Evolutionary conservation across 306 rosid genomes (phyloP), one percentile per base, ranked within the genome.

Genomic region (Canavalia gladiata): DNA sequence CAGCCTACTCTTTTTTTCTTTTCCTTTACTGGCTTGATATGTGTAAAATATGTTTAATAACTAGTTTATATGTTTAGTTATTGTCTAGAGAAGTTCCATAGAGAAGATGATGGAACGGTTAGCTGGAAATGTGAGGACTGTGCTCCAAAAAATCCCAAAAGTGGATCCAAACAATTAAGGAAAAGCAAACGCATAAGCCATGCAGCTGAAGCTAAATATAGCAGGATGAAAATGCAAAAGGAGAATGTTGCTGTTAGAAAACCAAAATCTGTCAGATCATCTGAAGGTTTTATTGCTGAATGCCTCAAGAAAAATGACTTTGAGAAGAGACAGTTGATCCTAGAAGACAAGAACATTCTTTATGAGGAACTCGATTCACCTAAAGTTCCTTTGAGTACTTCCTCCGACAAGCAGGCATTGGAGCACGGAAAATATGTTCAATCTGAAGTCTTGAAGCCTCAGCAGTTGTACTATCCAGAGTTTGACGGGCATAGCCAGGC

Each of bases 61-160:
- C 7, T 74, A 59, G 63, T 62, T 81, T 12, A 64, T 64, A 7
- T 31, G 4, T 51, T 59, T 65, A 82, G 88, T 60, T 86, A 86
- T 78, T 86, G 86, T 68, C 13, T 43, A 3, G 64, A 46, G 3
- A 58, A 82, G 51, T 41, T 74, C 42, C 74, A 9, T 28, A 74
- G 11, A 63, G 78, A 82, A 11, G 79, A 82, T 6, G 57, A 74
- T 72, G 83, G 69, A 69, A 72, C 8, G 3, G 6, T 78, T n/a
- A 54, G 63, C 34, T 86, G 86, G 84, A 86, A 49, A 68, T 86
- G 86, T 42, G 75, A 68, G 59, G 84, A 82, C 43, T 86, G 82
- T 41, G 46, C 74, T 71, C 80, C 78, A 72, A 34, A 6, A 29
- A 43, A 51, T 57, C 63, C 81, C 72, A 73, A 77, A 39, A 8